Base-by-base conservation (phyloP, 306 rosid species). In the Comarum palustre region DNA sequence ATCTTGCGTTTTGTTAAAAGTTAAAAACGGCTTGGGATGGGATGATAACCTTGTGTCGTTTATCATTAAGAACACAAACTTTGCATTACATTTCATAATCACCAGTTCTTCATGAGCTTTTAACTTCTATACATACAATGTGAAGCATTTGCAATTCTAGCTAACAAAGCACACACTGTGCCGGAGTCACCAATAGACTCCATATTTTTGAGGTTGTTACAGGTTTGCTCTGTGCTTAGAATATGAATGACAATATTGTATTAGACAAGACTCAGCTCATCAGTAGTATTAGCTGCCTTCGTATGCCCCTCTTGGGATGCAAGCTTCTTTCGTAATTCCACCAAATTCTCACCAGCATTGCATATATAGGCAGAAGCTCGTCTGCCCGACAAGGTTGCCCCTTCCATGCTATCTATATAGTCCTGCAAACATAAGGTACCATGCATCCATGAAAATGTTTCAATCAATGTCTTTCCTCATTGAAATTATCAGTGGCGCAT, bases 331-430 rank as follows among this genome's bases (percentile, higher is more conserved):
- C 87, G 88, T 83, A 94, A 74, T 27, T 77, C 86, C 73, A 86
- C 84, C 82, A 94, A 78, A 34, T 82, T 89, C 82, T 94, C 99
- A 61, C 97, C 99, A 0, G 91, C 95, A 71, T 89, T 80, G 47
- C 97, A 94, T 75, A 94, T 86, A 75, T 80, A 94, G 2, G 99
- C 89, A 15, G 96, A 88, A 43, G 99, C 85, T 85, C 88, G 97
- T 75, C 99, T 87, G 19, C 99, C 97, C 0, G 99, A 91, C 78
- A 94, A 82, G 38, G 99, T 94, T 83, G 99, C 99, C 24, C 99
- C 99, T 87, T 94, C 97, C 97, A 94, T 94, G 85, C 99, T 94
- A 81, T 94, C 99, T 81, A 91, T 91, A 86, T 94, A 94, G 84
- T 94, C 99, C 99, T 94, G 92, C 36, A 75, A 46, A 62, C 58